A percentile compares a stretch with the other conserved stretches of the same genome.
These are phyloP conservation scores for Pseudevernia furfuracea DNA, from an alignment of 495 filamentous ascomycete genomes.

Conservation along the genomic window DNA sequence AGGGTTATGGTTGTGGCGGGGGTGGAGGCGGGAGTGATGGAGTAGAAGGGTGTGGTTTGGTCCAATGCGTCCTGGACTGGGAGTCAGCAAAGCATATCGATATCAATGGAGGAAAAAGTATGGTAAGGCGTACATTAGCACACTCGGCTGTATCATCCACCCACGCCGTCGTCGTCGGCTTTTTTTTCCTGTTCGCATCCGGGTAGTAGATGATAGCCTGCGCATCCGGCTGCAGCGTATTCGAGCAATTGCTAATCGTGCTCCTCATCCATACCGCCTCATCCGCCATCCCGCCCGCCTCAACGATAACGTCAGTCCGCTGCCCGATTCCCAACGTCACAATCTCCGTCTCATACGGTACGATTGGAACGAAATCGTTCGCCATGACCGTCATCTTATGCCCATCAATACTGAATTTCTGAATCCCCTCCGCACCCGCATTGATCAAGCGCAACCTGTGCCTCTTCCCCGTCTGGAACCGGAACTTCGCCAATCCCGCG, in stretches of 20 bases:
- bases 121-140: slow-evolving; percentile 44
- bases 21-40: slow-evolving; percentile 37
- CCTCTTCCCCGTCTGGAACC: slow-evolving; percentile 38
- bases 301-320: slow-evolving; percentile 49
- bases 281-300: no score
- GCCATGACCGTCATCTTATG: slow-evolving; percentile 46
- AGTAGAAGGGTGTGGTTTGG: slow-evolving; percentile 46
- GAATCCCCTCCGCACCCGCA: slow-evolving; percentile 29
- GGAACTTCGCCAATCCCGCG: slow-evolving; percentile 19
- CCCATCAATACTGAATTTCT: slow-evolving; percentile 38
- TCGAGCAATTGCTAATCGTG: slow-evolving; percentile 34
- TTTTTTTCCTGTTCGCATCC: no score
- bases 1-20: slow-evolving; percentile 43
- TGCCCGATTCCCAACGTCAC: slow-evolving; percentile 31
- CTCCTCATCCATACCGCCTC: slow-evolving; percentile 51
- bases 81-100: no score
- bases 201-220: slow-evolving; percentile 45
- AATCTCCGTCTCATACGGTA: slow-evolving; percentile 37
- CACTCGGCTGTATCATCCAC: neutral
- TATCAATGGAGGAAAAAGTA: no score
- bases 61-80: no score
- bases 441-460: slow-evolving; percentile 44
- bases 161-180: slow-evolving; percentile 14
- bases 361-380: slow-evolving; percentile 45
- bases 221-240: slow-evolving; percentile 37